phyloP scores from a whole-genome alignment of 202 grass and related monocot species.

The Zoysia matrella region DNA sequence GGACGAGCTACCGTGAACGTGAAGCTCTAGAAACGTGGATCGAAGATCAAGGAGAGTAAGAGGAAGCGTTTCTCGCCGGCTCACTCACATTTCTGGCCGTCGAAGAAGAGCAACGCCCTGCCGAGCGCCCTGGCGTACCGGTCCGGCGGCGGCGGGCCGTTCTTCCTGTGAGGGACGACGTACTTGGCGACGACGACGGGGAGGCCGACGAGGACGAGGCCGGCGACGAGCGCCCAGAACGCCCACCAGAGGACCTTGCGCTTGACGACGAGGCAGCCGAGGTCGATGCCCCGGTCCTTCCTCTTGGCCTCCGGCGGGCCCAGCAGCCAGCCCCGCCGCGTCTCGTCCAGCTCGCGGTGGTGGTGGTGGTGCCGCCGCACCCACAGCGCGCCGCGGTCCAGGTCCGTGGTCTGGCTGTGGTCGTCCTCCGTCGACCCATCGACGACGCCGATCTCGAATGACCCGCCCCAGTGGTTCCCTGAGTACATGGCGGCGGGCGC shows the following conservation, averaged over 20 bases:
- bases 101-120: conserved; percentile 96
- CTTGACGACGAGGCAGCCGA: no score
- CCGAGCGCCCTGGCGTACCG: conserved; percentile 70
- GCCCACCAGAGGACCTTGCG: not conserved
- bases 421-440: conserved; percentile 66
- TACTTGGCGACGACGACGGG: conserved; percentile 86
- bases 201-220: conserved; percentile 74
- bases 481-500: conserved; percentile 52
- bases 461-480: conserved; percentile 88
- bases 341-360: conserved; percentile 69
- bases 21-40: no score
- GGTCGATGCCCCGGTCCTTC: no score
- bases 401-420: conserved; percentile 86
- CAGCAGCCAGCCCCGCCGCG: conserved; percentile 17
- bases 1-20: no score
- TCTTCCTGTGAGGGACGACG: conserved; percentile 72
- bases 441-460: conserved; percentile 69
- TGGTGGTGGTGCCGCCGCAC: conserved; percentile 50
- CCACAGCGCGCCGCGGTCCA: conserved; percentile 70
- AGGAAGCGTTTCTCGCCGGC: not conserved
- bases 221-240: conserved; percentile 56
- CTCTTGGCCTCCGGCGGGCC: no score
- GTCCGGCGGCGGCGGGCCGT: conserved; percentile 55
- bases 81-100: conserved; percentile 86
- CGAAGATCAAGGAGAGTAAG: not conserved